Percentiles rank a stretch among this genome's conserved stretches.
phyloP scores from a whole-genome alignment of 2,329 filamentous ascomycete genomes.

The Monilinia laxa region DNA sequence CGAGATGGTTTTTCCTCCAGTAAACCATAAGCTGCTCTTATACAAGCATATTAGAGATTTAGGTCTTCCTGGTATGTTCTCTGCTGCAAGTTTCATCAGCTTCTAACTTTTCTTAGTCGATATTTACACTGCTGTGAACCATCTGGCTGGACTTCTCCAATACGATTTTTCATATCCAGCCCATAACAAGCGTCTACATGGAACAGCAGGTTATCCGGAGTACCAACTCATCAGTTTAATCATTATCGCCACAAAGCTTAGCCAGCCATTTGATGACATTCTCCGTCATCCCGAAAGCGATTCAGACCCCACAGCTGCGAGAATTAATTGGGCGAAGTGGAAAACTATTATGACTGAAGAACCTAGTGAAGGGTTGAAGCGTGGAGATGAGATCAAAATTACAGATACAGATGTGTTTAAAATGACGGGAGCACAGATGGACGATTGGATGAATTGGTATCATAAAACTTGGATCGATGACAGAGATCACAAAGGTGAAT shows the following conservation, averaged over 20 bases:
- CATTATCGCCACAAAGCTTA: constrained; percentile 73
- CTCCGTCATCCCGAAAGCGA: constrained; percentile 50
- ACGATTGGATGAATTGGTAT: constrained; percentile 80
- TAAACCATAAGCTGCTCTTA: constrained; percentile 69
- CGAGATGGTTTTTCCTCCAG: constrained; percentile 66
- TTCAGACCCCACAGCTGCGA: constrained; percentile 57
- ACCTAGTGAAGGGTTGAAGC: constrained; percentile 36
- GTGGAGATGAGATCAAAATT: constrained; percentile 52
- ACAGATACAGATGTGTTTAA: constrained; percentile 61
- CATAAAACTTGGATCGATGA: constrained; percentile 62
- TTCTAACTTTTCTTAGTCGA: constrained; percentile 54
- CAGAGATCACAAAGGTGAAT: constrained; percentile 43
- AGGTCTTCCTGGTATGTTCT: constrained; percentile 67
- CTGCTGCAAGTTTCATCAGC: constrained; percentile 5
- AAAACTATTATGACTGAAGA: constrained; percentile 47
- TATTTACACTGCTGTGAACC: constrained; percentile 58
- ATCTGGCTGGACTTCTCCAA: constrained; percentile 45
- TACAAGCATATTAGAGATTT: constrained; percentile 70
- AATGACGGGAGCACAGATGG: constrained; percentile 62
- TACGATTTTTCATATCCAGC: constrained; percentile 60
- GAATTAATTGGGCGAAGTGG: constrained; percentile 75
- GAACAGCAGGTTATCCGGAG: constrained; percentile 67
- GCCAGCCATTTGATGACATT: constrained; percentile 69
- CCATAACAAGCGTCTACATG: constrained; percentile 44
- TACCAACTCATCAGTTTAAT: constrained; percentile 68